Evolutionary conservation across 495 filamentous ascomycete genomes (phyloP), one percentile per base, ranked within the genome.

Genomic region (Neurospora sp.): DNA sequence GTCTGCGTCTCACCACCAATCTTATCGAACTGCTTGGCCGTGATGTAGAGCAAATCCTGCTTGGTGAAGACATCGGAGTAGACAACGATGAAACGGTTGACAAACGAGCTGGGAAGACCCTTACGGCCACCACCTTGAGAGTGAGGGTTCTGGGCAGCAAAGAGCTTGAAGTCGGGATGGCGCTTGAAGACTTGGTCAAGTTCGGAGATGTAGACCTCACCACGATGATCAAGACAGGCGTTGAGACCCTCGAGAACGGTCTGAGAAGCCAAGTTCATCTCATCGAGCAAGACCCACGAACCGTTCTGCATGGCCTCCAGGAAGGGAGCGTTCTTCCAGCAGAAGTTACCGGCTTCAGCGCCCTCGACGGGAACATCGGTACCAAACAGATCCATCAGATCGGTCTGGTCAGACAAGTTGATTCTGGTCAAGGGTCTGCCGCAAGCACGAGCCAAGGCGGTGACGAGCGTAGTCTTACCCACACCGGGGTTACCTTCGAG

Each of bases 231-330:
- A 35, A 99, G 86, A 83, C 96, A 98, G 18, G 96, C 94, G 77
- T 99, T 99, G 20, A 99, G 85, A 74, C 96, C 96, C 81, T 99
- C 96, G 3, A 99, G 89, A 35, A 99, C 94, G 7, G 94, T 96
- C 79, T 98, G 96, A 0, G 96, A 98, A 4, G 96, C 96, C 70
- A 99, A 79, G 77, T 99, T 99, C 96, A 99, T 98, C 85, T 99
- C 96, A 81, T 99, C 96, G 1, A 99, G 84, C 10, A 99, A 83
- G 9, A 98, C 95, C 96, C 96, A 99, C 75, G 94, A 89, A 14
- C 96, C 96, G 66, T 88, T 90, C 79, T 96, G 94, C 95, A 99
- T 98, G 10, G 96, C 96, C 79, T 91, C 90, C 41, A 99, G 83
- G 79, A 98, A 99, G 2, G 96, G 94, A 16, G 94, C 96, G 81